These are phyloP conservation scores for Mycena metata DNA, from an alignment of 768 basidiomycete genomes.

Conservation along the genomic window DNA sequence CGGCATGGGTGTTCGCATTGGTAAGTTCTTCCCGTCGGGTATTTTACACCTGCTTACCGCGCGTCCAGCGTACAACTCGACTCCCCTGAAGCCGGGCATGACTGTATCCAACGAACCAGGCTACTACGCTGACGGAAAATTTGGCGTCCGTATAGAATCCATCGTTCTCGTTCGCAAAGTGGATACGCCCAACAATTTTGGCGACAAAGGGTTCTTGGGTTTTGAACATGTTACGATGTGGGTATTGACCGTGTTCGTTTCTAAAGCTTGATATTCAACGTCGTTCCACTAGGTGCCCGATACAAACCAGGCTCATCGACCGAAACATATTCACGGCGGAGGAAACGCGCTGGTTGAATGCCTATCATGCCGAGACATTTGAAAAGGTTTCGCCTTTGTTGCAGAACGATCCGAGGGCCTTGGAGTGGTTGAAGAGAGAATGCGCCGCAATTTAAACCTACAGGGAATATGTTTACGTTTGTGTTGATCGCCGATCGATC, in stretches of 20 bases:
- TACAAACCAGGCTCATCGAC: slow-evolving; percentile 88
- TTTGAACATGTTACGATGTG: slow-evolving; percentile 93
- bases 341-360: slow-evolving; percentile 87
- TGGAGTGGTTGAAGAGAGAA: slow-evolving; percentile 75
- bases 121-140: slow-evolving; percentile 91
- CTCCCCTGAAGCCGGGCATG: slow-evolving; percentile 85
- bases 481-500: slow-evolving; percentile 2
- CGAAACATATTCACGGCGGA: slow-evolving; percentile 66
- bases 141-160: slow-evolving; percentile 94
- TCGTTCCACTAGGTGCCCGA: slow-evolving; percentile 74
- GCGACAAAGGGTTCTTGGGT: slow-evolving; percentile 84
- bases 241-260: slow-evolving; percentile 41
- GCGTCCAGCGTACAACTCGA: slow-evolving; percentile 74
- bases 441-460: slow-evolving; percentile 49
- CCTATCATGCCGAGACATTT: slow-evolving; percentile 83
- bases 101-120: slow-evolving; percentile 96
- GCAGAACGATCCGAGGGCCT: slow-evolving; percentile 68
- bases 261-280: background rate
- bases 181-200: slow-evolving; percentile 83
- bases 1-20: slow-evolving; percentile 71
- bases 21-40: slow-evolving; percentile 39
- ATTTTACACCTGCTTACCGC: background rate
- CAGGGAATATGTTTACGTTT: slow-evolving; percentile 11
- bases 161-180: slow-evolving; percentile 82
- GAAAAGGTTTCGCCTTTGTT: slow-evolving; percentile 83